Base-by-base conservation (phyloP, 495 filamentous ascomycete genomes). In the Hypoxylon trugodes region DNA sequence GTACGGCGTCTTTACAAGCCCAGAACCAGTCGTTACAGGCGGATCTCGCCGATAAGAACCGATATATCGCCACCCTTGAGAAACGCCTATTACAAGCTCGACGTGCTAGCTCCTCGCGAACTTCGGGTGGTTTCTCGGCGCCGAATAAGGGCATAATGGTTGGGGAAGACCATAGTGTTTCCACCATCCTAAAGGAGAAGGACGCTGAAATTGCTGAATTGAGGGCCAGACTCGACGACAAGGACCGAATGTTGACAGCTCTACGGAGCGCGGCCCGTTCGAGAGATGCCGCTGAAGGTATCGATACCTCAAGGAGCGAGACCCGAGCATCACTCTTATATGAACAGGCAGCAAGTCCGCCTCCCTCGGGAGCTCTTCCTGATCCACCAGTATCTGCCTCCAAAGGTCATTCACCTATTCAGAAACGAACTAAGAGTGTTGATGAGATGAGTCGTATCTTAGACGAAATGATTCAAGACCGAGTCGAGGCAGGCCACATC, bases 121-220 rank as follows among this genome's bases (percentile, higher is more conserved):
- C 93, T 46, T 95, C 91, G 25, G 83, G 88, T 25, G 87, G 87
- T 2, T 79, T 92, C 49, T 82, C 79, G 1, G 71, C 76, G 3
- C 74, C 79, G 12, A 79, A 83, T 28, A 89, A 87, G 66, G 80
- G 79, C 25, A 81, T 82, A 52, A 78, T 86, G 69, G 82, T 85
- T 24, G 82, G 87, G 45, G 90, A 92, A 58, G 86, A 90, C 57
- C 84, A 87, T 30, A 87, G 89, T 60, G 75, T 89, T 41, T 82
- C 85, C 24, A 73, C 86, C 35, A 59, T 92, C 24, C 73, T 98
- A 24, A 88, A 87, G 65, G 95, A 97, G 67, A 97, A 95, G 72
- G 95, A 98, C 69, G 86, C 89, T 52, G 95, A 98, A 73, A 97
- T 98, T 67, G 86, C 89, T 24, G 93, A 96, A 66, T 85, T 98